These are phyloP conservation scores for Xylaria telfairii DNA, from an alignment of 495 filamentous ascomycete genomes.

Conservation along the genomic window DNA sequence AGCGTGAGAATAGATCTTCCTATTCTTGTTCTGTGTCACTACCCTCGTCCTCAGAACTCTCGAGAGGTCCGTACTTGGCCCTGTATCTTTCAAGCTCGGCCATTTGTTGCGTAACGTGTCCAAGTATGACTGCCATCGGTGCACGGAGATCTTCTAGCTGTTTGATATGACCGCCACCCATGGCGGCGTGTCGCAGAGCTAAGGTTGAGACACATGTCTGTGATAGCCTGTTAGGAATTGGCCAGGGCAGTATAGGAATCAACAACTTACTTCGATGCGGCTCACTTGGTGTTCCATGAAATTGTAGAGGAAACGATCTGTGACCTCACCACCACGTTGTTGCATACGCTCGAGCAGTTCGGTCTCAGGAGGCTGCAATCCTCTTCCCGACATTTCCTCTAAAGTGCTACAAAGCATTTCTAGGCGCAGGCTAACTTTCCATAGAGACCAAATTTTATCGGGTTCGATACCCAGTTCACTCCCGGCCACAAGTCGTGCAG, in stretches of 20 bases:
- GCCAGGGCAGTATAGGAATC: background rate
- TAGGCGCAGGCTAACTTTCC: slow-evolving; percentile 85
- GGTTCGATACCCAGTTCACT: slow-evolving; percentile 75
- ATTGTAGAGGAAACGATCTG: slow-evolving; percentile 81
- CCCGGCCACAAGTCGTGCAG: slow-evolving; percentile 47
- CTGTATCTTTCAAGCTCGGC: slow-evolving; percentile 56
- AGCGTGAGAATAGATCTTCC: background rate
- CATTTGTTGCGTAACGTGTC: slow-evolving; percentile 48
- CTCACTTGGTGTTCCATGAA: slow-evolving; percentile 94
- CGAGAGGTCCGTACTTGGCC: slow-evolving; percentile 49
- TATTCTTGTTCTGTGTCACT: slow-evolving; percentile 43
- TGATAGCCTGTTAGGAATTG: slow-evolving; percentile 24
- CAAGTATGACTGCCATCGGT: slow-evolving; percentile 56
- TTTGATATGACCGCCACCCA: slow-evolving; percentile 45
- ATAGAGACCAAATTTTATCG: slow-evolving; percentile 84
- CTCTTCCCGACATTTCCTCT: slow-evolving; percentile 64
- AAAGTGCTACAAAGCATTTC: slow-evolving; percentile 91
- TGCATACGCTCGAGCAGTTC: slow-evolving; percentile 84
- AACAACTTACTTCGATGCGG: slow-evolving; percentile 81
- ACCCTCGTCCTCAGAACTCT: slow-evolving; percentile 32
- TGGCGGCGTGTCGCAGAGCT: slow-evolving; percentile 66
- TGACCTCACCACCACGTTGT: slow-evolving; percentile 81
- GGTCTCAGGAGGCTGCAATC: slow-evolving; percentile 75
- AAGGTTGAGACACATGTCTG: slow-evolving; percentile 72
- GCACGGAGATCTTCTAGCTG: slow-evolving; percentile 55